Evolutionary conservation across 2,329 filamentous ascomycete genomes (phyloP).

Genomic region (Aspergillus sp.): DNA sequence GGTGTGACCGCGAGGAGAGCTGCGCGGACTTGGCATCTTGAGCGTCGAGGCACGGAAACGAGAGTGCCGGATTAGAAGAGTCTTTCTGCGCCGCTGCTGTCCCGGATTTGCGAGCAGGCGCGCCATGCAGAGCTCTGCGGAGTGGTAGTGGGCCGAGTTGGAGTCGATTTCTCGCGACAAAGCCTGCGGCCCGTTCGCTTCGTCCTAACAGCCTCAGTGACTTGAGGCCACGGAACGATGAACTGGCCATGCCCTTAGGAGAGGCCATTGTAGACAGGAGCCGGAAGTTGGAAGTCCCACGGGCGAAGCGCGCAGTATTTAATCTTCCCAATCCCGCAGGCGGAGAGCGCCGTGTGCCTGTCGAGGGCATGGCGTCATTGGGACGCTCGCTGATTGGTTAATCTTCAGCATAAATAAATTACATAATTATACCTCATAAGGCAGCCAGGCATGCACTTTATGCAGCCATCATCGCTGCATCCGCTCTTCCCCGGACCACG

Average conservation of each 20-base stretch:
- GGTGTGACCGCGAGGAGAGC: conserved; percentile 57
- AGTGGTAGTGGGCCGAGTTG: conserved; percentile 1
- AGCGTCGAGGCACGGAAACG: conserved; percentile 82
- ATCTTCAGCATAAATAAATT: background rate
- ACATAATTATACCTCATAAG: background rate
- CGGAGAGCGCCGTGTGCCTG: background rate
- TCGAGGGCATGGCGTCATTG: conserved; percentile 8
- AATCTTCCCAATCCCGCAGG: background rate
- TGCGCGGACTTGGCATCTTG: conserved; percentile 68
- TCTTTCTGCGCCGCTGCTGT: conserved; percentile 11
- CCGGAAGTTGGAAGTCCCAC: background rate
- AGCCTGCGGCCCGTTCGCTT: conserved; percentile 2
- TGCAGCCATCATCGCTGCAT: too few relatives aligned
- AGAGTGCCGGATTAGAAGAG: conserved; percentile 71
- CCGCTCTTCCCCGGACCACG: background rate
- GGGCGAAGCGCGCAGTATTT: background rate
- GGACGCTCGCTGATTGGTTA: conserved; percentile 3
- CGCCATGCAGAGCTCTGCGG: conserved; percentile 13
- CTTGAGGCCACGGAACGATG: conserved; percentile 8
- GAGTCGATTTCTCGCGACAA: conserved; percentile 6
- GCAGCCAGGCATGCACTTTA: too few relatives aligned
- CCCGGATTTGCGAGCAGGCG: conserved; percentile 11
- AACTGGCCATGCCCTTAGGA: conserved; percentile 8
- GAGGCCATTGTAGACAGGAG: conserved; percentile 9
- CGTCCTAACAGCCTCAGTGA: conserved; percentile 6